phyloP scores from a whole-genome alignment of 495 filamentous ascomycete genomes.

The Bombardia bombarda region DNA sequence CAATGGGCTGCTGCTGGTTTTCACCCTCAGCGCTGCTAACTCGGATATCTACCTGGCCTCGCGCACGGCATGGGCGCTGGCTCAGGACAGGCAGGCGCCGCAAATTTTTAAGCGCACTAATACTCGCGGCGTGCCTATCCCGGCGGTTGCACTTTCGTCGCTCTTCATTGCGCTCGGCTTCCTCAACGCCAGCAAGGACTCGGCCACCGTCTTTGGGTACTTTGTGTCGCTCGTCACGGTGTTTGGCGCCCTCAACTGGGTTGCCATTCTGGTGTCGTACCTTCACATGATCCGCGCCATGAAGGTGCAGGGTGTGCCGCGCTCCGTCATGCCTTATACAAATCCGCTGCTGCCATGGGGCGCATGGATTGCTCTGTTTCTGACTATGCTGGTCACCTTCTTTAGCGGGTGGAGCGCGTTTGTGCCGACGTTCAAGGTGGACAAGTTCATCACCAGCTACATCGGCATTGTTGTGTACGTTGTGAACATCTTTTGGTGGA shows the following conservation, averaged over 20 bases:
- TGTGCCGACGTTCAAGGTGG: constrained; percentile 54
- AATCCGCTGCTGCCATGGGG: constrained; percentile 64
- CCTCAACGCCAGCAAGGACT: constrained; percentile 65
- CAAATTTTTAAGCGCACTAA: constrained; percentile 62
- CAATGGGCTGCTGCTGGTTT: constrained; percentile 73
- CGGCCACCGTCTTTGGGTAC: constrained; percentile 67
- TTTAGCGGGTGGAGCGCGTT: constrained; percentile 60
- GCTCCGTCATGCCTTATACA: constrained; percentile 58
- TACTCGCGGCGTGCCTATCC: constrained; percentile 65
- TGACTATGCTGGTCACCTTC: constrained; percentile 69
- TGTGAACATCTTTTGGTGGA: constrained; percentile 31
- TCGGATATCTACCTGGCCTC: constrained; percentile 76
- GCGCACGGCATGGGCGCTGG: constrained; percentile 71
- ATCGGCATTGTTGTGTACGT: constrained; percentile 76
- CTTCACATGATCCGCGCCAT: constrained; percentile 72
- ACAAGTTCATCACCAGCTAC: constrained; percentile 75
- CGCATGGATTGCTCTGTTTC: constrained; percentile 56
- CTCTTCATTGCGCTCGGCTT: constrained; percentile 63
- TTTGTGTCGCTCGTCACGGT: constrained; percentile 81
- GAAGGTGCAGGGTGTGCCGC: constrained; percentile 59
- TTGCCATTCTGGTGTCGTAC: constrained; percentile 76
- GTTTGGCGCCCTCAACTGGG: constrained; percentile 75
- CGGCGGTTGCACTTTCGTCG: constrained; percentile 54
- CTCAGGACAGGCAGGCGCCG: constrained; percentile 69
- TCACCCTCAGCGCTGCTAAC: constrained; percentile 74